phyloP scores from a whole-genome alignment of 192 early-diverging fungal species.

The Coemansia sp. region DNA sequence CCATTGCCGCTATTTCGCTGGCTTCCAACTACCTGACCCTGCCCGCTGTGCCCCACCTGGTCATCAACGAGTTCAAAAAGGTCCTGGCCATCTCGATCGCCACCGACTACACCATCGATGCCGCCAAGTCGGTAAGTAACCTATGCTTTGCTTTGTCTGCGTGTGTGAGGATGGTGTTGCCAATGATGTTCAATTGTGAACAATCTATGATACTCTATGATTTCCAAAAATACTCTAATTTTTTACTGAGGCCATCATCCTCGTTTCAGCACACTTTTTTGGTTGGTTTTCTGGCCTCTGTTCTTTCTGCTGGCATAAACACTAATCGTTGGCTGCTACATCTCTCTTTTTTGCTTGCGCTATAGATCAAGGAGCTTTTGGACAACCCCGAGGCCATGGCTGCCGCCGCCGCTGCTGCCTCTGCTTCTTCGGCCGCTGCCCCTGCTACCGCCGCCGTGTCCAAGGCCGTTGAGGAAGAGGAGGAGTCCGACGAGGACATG shows the following conservation, averaged over 20 bases:
- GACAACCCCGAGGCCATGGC: constrained; percentile 89
- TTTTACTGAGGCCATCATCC: constrained; percentile 62
- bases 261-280: constrained; percentile 11
- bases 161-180: constrained; percentile 10
- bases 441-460: constrained; percentile 58
- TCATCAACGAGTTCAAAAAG: constrained; percentile 98
- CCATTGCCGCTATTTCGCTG: constrained; percentile 82
- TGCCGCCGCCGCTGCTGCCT: constrained; percentile 73
- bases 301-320: background rate
- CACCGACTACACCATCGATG: constrained; percentile 88
- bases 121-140: constrained; percentile 69
- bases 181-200: constrained; percentile 48
- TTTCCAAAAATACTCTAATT: constrained; percentile 68
- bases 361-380: constrained; percentile 89
- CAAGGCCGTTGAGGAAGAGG: constrained; percentile 74
- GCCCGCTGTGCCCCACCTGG: constrained; percentile 90
- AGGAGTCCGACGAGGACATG: constrained; percentile 87
- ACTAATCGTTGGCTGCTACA: constrained; percentile 3
- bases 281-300: background rate
- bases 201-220: constrained; percentile 49
- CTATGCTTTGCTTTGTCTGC: constrained; percentile 7
- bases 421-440: constrained; percentile 61
- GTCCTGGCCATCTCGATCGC: constrained; percentile 85
- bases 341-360: background rate
- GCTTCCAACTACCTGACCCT: constrained; percentile 72